Evolutionary conservation across 164 flowering plant genomes (phyloP).

Genomic region (Vitis amurensis): DNA sequence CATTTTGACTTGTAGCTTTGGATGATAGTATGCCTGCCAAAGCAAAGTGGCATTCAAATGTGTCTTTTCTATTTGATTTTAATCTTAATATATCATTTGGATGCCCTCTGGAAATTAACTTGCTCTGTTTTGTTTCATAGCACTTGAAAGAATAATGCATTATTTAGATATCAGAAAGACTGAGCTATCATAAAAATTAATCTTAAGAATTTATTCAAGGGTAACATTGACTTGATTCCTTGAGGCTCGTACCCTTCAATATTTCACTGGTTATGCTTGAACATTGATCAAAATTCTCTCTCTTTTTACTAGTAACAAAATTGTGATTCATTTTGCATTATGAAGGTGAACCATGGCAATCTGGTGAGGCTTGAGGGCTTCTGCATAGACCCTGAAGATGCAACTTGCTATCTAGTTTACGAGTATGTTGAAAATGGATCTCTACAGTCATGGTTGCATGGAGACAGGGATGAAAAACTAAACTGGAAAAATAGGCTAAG

Average conservation of each 20-base stretch:
- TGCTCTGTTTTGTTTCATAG: too few relatives aligned
- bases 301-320: too few relatives aligned
- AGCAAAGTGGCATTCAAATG: background rate
- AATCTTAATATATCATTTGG: too few relatives aligned
- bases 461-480: constrained; percentile 26
- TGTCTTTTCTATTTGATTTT: background rate
- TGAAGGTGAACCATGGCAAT: constrained; percentile 89
- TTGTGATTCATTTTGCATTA: background rate
- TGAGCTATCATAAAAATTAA: too few relatives aligned
- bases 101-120: too few relatives aligned
- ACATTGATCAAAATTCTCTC: too few relatives aligned
- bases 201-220: too few relatives aligned
- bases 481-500: constrained; percentile 75
- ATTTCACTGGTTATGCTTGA: too few relatives aligned
- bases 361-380: constrained; percentile 89
- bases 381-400: constrained; percentile 72
- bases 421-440: constrained; percentile 88
- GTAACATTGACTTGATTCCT: too few relatives aligned
- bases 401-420: constrained; percentile 73
- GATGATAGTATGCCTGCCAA: background rate
- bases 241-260: too few relatives aligned
- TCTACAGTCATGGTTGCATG: constrained; percentile 74
- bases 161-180: too few relatives aligned
- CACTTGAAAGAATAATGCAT: too few relatives aligned
- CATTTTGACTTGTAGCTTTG: background rate